Percentiles rank a stretch among this genome's conserved stretches.
These are phyloP conservation scores for Macrophomina pseudophaseolina DNA, from an alignment of 2,329 filamentous ascomycete species.

Conservation along the genomic window DNA sequence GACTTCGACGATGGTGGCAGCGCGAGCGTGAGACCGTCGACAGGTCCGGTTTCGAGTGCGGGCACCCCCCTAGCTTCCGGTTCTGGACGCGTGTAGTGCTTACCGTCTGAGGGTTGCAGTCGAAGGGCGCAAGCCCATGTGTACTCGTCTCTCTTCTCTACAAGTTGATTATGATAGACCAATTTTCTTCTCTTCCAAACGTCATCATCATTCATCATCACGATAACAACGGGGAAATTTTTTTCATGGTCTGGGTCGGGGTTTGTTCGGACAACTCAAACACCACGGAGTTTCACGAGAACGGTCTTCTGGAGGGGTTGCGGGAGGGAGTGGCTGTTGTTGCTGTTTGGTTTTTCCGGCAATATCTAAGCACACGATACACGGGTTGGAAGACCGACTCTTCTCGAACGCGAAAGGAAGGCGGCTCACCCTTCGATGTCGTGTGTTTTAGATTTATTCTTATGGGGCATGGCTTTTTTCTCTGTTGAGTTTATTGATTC, in stretches of 20 bases:
- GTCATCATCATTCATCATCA: constrained; percentile 20
- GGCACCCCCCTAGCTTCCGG: constrained; percentile 61
- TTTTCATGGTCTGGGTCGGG: constrained; percentile 7
- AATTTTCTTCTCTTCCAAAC: neutral
- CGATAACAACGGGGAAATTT: constrained; percentile 1
- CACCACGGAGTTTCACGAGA: constrained; percentile 19
- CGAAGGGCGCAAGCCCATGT: neutral
- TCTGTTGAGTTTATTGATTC: neutral
- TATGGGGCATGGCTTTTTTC: constrained; percentile 5
- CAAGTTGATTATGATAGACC: constrained; percentile 18
- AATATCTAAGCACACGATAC: neutral
- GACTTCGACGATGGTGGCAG: constrained; percentile 61
- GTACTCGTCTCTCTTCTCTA: neutral
- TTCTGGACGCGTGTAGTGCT: constrained; percentile 1
- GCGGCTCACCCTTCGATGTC: neutral
- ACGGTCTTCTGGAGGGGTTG: neutral
- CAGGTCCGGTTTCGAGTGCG: constrained; percentile 57
- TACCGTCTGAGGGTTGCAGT: neutral
- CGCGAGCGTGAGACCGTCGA: constrained; percentile 57
- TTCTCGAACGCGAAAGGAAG: neutral
- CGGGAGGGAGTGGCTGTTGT: neutral
- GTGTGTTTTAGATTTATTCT: neutral
- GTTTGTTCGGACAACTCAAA: constrained; percentile 8
- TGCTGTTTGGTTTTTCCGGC: neutral
- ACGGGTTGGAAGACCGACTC: neutral